A percentile compares a stretch with the other conserved stretches of the same genome.
These are phyloP conservation scores for Tripterygium wilfordii DNA, from an alignment of 177 flowering plant genomes.

Conservation along the genomic window DNA sequence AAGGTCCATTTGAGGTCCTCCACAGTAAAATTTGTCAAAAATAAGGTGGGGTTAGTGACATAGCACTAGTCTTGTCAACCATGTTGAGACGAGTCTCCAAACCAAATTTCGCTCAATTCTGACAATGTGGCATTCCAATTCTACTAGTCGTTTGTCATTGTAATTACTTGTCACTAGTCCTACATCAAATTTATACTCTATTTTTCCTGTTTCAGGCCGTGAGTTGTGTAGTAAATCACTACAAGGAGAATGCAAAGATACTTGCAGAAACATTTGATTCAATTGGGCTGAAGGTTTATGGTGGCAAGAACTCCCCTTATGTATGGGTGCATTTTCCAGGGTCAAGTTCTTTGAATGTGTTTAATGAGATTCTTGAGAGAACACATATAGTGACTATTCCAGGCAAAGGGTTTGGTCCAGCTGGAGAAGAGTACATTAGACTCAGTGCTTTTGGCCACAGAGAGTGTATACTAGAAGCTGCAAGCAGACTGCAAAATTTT, in stretches of 20 bases:
- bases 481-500: slow-evolving; percentile 40
- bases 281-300: slow-evolving; percentile 59
- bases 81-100: no score
- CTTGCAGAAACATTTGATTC: slow-evolving; percentile 47
- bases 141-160: no score
- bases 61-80: no score
- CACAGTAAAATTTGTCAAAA: no score
- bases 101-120: no score
- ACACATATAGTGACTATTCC: slow-evolving; percentile 70
- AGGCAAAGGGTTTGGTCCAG: slow-evolving; percentile 84
- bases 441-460: slow-evolving; percentile 73
- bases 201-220: slow-evolving; percentile 8
- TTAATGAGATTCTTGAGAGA: slow-evolving; percentile 61
- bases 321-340: slow-evolving; percentile 87
- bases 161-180: no score
- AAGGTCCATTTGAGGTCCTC: no score
- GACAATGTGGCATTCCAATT: no score
- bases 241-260: slow-evolving; percentile 70
- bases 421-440: slow-evolving; percentile 67
- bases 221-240: slow-evolving; percentile 34
- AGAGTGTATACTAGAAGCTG: slow-evolving; percentile 65
- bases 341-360: slow-evolving; percentile 69
- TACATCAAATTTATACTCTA: no score
- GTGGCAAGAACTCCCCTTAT: slow-evolving; percentile 84
- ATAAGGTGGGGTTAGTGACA: no score